Evolutionary conservation across 148 eudicot species (phyloP).

Genomic region (Mesembryanthemum crystallinum): DNA sequence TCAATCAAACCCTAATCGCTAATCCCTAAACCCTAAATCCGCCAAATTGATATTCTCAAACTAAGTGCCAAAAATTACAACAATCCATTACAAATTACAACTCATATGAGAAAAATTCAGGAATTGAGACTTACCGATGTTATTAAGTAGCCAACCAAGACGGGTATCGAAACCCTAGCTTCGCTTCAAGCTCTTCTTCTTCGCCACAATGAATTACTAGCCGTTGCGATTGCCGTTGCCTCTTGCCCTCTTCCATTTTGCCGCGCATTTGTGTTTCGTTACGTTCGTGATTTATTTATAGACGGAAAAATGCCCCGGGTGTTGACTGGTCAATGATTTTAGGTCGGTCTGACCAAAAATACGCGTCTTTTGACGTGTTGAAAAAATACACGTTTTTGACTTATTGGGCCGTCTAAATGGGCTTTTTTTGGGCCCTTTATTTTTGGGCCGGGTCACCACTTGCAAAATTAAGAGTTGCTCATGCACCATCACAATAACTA

Average conservation of each 20-base stretch:
- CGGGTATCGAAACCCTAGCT: no score
- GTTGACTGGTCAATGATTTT: no score
- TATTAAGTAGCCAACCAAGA: constrained; percentile 95
- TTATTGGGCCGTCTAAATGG: no score
- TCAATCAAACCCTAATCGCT: constrained; percentile 11
- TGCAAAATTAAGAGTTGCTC: no score
- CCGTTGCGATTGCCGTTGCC: no score
- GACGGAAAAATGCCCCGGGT: constrained; percentile 15
- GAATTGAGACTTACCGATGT: constrained; percentile 59
- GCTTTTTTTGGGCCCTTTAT: no score
- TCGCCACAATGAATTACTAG: constrained; percentile 54
- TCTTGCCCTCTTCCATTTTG: constrained; percentile 62
- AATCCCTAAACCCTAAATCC: background rate
- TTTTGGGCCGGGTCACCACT: no score
- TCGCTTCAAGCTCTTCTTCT: no score
- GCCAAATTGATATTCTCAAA: background rate
- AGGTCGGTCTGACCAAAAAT: no score
- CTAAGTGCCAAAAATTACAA: constrained; percentile 1
- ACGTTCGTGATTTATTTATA: background rate
- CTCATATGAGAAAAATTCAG: background rate
- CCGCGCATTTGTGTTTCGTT: constrained; percentile 30
- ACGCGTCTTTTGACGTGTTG: no score
- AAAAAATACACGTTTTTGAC: no score
- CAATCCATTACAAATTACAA: background rate
- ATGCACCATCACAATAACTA: no score